Evolutionary conservation across 139 green algal species (phyloP).

Genomic region (Chlamydomonas sp.): DNA sequence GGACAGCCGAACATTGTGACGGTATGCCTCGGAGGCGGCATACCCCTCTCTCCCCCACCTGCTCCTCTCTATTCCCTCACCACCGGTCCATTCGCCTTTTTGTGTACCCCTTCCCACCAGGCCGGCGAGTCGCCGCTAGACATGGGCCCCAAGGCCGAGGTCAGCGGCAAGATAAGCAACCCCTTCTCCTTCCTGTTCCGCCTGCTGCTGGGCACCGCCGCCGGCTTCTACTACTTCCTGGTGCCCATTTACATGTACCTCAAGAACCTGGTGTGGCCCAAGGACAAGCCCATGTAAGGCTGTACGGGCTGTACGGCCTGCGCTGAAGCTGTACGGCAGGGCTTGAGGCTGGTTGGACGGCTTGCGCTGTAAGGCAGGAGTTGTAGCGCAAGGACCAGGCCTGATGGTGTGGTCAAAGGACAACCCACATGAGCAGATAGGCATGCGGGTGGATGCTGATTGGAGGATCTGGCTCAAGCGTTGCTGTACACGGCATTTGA

Average conservation of each 20-base stretch:
- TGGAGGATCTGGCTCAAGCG: too few species aligned
- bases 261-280: conserved; percentile 90
- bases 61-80: not conserved
- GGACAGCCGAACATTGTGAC: too few species aligned
- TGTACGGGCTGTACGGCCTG: not conserved
- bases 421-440: too few species aligned
- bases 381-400: too few species aligned
- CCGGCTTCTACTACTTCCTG: conserved; percentile 92
- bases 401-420: too few species aligned
- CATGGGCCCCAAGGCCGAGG: conserved; percentile 78
- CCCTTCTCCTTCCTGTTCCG: conserved; percentile 73
- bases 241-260: conserved; percentile 88
- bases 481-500: too few species aligned
- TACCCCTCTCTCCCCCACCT: too few species aligned
- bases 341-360: too few species aligned
- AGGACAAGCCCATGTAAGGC: conserved; percentile 55
- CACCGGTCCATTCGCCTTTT: not conserved
- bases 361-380: too few species aligned
- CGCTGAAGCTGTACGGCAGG: too few species aligned
- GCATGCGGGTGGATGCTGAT: too few species aligned
- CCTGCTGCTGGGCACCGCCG: conserved; percentile 69
- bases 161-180: conserved; percentile 65
- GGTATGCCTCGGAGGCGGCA: too few species aligned
- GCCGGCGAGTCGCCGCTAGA: conserved; percentile 78
- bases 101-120: conserved; percentile 39